phyloP scores from a whole-genome alignment of 208 protist genomes.

The Leishmania major region DNA sequence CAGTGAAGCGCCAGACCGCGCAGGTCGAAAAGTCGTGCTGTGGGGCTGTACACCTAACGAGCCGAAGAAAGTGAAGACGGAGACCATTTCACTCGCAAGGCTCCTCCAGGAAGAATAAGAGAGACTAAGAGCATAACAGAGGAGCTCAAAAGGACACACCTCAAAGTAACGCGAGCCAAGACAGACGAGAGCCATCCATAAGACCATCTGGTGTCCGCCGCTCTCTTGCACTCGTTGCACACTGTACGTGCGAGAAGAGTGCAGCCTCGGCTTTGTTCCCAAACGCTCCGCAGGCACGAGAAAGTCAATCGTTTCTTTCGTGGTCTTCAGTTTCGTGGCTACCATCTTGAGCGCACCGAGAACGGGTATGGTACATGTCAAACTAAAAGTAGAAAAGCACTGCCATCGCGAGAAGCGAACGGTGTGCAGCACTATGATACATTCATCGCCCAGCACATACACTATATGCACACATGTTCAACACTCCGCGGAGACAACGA shows the following conservation, averaged over 20 bases:
- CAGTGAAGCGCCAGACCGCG: background rate
- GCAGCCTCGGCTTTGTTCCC: background rate
- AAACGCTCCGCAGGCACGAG: background rate
- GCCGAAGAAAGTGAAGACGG: background rate
- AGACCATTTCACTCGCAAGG: background rate
- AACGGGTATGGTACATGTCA: constrained; percentile 4
- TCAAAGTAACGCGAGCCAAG: background rate
- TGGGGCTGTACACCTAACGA: background rate
- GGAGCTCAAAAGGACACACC: background rate
- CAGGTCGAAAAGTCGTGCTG: background rate
- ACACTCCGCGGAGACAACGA: constrained; percentile 3
- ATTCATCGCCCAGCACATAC: background rate
- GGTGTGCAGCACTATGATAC: constrained; percentile 2
- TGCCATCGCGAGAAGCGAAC: background rate
- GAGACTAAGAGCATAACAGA: background rate
- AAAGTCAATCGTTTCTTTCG: background rate
- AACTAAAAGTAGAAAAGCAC: background rate
- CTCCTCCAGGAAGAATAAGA: background rate
- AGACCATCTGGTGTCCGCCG: background rate
- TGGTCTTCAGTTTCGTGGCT: background rate
- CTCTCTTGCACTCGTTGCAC: background rate
- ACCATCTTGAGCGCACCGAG: background rate
- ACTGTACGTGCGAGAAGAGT: background rate
- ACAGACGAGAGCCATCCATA: background rate
- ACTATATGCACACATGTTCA: background rate